phyloP scores from a whole-genome alignment of 306 rosid species.

The Quercus suber region DNA sequence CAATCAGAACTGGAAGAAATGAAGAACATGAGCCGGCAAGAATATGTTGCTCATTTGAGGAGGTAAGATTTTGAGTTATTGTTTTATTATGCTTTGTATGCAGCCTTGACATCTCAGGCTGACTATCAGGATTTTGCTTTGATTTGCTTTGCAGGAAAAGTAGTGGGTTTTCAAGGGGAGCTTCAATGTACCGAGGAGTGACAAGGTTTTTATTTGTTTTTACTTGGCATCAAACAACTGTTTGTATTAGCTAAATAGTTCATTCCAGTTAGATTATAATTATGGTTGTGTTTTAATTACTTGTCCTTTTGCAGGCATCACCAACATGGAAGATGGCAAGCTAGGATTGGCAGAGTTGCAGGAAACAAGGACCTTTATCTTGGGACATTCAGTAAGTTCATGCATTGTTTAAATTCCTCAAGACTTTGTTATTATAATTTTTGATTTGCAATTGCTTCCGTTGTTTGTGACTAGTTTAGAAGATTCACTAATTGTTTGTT shows the following conservation, averaged over 20 bases:
- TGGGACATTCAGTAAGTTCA: slow-evolving; percentile 83
- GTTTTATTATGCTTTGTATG: neutral
- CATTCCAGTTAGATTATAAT: neutral
- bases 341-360: slow-evolving; percentile 97
- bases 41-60: slow-evolving; percentile 93
- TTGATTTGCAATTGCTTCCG: neutral
- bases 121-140: neutral
- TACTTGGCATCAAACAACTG: too few species aligned
- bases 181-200: slow-evolving; percentile 96
- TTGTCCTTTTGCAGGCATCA: slow-evolving; percentile 63
- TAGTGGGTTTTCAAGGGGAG: slow-evolving; percentile 97
- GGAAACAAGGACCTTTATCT: slow-evolving; percentile 99
- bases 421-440: neutral
- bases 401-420: neutral
- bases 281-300: neutral
- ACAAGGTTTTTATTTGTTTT: slow-evolving; percentile 55
- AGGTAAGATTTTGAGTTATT: slow-evolving; percentile 38
- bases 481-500: neutral
- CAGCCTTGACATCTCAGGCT: neutral
- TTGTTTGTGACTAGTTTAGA: too few species aligned
- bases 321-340: slow-evolving; percentile 99
- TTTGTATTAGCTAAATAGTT: neutral
- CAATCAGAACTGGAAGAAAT: slow-evolving; percentile 69
- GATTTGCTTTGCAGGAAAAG: slow-evolving; percentile 68
- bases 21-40: slow-evolving; percentile 96